Conservation (phyloP, 257 asterid genomes). For the Solanum peruvianum region DNA sequence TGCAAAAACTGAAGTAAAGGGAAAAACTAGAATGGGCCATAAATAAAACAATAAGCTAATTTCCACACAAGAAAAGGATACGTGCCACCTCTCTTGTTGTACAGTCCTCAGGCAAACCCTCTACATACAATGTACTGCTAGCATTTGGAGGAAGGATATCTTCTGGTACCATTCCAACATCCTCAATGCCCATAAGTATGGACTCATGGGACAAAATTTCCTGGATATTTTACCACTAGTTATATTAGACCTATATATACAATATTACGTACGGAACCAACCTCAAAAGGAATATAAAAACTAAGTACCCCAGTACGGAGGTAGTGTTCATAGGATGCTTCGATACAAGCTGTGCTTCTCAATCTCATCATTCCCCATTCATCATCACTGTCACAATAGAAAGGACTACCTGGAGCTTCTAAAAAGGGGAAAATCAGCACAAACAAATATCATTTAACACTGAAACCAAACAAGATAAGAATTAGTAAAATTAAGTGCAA, state of each 20-base stretch:
- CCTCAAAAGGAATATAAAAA: not conserved
- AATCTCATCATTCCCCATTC: conserved; percentile 30
- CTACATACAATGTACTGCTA: conserved; percentile 52
- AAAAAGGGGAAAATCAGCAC: not conserved
- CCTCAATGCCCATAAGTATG: conserved; percentile 26
- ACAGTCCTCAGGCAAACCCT: conserved; percentile 40
- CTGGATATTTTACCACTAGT: conserved; percentile 12
- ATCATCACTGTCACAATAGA: conserved; percentile 35
- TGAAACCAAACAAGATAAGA: not conserved
- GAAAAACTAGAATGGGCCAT: conserved; percentile 10
- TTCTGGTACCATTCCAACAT: conserved; percentile 39
- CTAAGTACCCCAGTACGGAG: conserved; percentile 44
- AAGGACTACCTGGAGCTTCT: conserved; percentile 51
- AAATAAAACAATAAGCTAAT: not conserved
- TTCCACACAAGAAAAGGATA: conserved; percentile 35
- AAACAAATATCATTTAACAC: not conserved
- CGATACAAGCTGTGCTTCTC: conserved; percentile 52
- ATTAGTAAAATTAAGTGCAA: not conserved
- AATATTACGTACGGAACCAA: not conserved
- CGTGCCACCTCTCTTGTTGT: conserved; percentile 82
- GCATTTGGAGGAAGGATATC: conserved; percentile 79
- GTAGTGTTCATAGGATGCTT: conserved; percentile 77
- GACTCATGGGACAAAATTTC: conserved; percentile 48
- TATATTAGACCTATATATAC: not conserved
- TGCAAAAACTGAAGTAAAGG: conserved; percentile 38